Base-by-base conservation (phyloP, 2,329 filamentous ascomycete species). In the Colletotrichum sojae region DNA sequence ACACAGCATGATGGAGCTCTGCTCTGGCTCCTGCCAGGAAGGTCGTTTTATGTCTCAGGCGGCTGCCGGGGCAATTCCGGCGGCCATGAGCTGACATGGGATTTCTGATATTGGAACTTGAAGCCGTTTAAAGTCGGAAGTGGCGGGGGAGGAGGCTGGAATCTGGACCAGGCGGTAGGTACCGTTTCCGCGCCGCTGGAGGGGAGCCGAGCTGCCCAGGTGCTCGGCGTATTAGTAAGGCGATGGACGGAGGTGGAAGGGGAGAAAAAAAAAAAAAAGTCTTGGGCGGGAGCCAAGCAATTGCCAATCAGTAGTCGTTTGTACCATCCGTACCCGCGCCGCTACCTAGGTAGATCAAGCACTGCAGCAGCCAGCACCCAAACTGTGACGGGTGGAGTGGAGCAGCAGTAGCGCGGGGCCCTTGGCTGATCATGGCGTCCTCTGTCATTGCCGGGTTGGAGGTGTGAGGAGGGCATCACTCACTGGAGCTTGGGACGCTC, bases 401-500 rank as follows among this genome's bases (percentile, higher is more conserved):
- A 43, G 53, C 36, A 36, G 18, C 27, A 48, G 43, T 25, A 51
- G 40, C 48, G 48, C 63, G 55, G 63, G 49, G 56, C 49, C 63
- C 43, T 57, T 60, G 16, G 43, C 51, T 69, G 61, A 69, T 51
- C 51, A 49, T 36, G 54, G 54, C 66, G 61, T 60, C 59, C 22
- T 54, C 25, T 20, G 39, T 53, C 27, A 36, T 22, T 45, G 31
- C 25, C 22, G 15, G 58, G 54, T 53, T 31, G 48, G 61, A 22
- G 43, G 45, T 65, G 40, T 39, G 60, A 58, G 51, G 31, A 31
- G 53, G 54, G 16, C 27, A 49, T 43, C 53, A 16, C 51, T 18
- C 52, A 56, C 51, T 55, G 54, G 54, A 69, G 66, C 66, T 69
- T 69, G 61, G 66, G 61, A 60, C 62, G 66, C 66, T 66, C 16